Evolutionary conservation across 2,329 filamentous ascomycete genomes (phyloP).

Genomic region (Arthroderma uncinatum): DNA sequence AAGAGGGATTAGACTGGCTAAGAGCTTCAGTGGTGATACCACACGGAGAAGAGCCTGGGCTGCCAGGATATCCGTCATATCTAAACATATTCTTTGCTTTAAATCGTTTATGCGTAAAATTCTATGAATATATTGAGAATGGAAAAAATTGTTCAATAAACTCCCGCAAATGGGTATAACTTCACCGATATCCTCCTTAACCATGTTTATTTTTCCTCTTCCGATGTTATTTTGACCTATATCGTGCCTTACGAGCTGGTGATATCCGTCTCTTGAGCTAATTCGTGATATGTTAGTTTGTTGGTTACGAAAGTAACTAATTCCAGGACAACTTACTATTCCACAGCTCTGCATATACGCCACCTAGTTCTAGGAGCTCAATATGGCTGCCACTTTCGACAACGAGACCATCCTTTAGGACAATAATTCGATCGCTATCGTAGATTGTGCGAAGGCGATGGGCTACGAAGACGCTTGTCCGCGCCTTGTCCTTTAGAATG

Average conservation of each 20-base stretch:
- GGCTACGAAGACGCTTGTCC: conserved; percentile 91
- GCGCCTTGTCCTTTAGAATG: conserved; percentile 73
- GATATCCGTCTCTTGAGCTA: background rate
- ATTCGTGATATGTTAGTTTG: background rate
- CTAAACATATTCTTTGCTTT: background rate
- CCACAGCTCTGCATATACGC: conserved; percentile 84
- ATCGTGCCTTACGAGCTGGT: background rate
- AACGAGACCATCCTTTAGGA: conserved; percentile 72
- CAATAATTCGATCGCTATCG: conserved; percentile 86
- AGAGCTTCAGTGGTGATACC: background rate
- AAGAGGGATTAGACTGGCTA: background rate
- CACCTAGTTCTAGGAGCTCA: conserved; percentile 64
- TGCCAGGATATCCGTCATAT: background rate
- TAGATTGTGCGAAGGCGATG: conserved; percentile 88
- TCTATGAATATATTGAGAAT: too few relatives aligned
- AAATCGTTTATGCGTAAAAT: too few relatives aligned
- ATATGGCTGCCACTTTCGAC: conserved; percentile 81
- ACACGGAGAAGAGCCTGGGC: background rate
- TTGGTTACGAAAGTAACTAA: background rate
- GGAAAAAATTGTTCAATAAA: background rate
- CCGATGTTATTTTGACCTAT: background rate
- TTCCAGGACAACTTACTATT: conserved; percentile 49
- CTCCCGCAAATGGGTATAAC: background rate
- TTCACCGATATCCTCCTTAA: background rate
- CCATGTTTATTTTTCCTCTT: background rate